These are phyloP conservation scores for Solanum medicagineum DNA, from an alignment of 257 asterid species.

Conservation along the genomic window DNA sequence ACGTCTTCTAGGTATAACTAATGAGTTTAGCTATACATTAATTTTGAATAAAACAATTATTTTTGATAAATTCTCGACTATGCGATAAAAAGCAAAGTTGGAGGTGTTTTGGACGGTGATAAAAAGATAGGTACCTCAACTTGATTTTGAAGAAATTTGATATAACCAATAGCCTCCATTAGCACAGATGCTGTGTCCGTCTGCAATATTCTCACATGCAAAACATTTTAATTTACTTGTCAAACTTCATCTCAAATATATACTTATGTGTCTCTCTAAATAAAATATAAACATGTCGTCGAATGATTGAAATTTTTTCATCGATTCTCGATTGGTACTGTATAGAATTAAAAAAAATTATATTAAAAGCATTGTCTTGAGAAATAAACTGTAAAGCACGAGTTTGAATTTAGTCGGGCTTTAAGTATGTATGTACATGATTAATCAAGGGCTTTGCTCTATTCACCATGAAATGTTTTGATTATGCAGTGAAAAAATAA, in stretches of 20 bases:
- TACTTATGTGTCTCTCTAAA: neutral
- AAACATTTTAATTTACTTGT: neutral
- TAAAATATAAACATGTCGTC: neutral
- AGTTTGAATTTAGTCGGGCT: neutral
- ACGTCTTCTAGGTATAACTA: neutral
- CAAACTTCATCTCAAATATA: neutral
- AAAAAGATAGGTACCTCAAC: slow-evolving; percentile 47
- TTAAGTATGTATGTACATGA: neutral
- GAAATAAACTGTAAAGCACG: neutral
- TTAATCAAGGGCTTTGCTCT: neutral
- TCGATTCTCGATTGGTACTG: neutral
- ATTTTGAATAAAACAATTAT: too few relatives aligned
- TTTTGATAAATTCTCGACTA: too few relatives aligned
- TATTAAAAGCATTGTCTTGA: neutral
- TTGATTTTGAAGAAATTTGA: slow-evolving; percentile 82
- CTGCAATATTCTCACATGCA: slow-evolving; percentile 45
- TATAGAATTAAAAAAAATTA: neutral
- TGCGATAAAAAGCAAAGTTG: too few relatives aligned
- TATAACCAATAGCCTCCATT: slow-evolving; percentile 93
- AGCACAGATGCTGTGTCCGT: slow-evolving; percentile 97
- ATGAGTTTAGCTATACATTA: too few relatives aligned
- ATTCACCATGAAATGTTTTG: neutral
- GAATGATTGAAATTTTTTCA: neutral
- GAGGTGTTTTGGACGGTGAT: slow-evolving; percentile 8
- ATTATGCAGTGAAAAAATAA: neutral